Conservation (phyloP, 106 monocot genomes). For the Hemerocallis citrina region DNA sequence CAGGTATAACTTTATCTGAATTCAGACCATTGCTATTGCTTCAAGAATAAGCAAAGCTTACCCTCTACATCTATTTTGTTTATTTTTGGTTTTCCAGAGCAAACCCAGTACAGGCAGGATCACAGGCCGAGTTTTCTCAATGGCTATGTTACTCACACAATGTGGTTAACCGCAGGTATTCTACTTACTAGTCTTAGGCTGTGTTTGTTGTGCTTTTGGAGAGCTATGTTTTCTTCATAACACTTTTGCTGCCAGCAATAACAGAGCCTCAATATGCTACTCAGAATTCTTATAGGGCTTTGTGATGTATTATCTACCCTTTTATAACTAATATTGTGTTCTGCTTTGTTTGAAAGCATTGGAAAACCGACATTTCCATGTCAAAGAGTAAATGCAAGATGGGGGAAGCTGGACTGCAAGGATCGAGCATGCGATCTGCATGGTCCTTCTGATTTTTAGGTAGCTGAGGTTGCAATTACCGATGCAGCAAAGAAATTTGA, state of each 20-base stretch:
- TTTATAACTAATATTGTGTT: background rate
- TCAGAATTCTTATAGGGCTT: too few species aligned
- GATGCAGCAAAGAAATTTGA: too few species aligned
- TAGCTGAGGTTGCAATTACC: too few species aligned
- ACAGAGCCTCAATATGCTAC: too few species aligned
- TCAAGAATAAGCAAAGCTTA: background rate
- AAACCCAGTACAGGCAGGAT: conserved; percentile 88
- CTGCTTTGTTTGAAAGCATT: conserved; percentile 40
- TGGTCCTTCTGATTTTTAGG: conserved; percentile 17
- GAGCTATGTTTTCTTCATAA: too few species aligned
- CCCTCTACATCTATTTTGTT: background rate
- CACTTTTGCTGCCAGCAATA: too few species aligned
- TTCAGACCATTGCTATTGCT: too few species aligned
- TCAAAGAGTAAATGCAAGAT: conserved; percentile 76
- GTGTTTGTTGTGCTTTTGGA: background rate
- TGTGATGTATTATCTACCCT: too few species aligned
- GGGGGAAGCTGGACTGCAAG: conserved; percentile 82
- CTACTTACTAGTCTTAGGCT: background rate
- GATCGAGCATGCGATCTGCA: conserved; percentile 78
- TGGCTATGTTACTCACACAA: conserved; percentile 96
- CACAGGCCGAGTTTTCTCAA: conserved; percentile 77
- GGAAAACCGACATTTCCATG: conserved; percentile 85
- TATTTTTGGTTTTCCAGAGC: conserved; percentile 33
- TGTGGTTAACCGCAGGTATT: conserved; percentile 89
- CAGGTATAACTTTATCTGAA: too few species aligned